Evolutionary conservation across 1,284 basidiomycete genomes (phyloP).

Genomic region (Stygiomarasmius scandens): DNA sequence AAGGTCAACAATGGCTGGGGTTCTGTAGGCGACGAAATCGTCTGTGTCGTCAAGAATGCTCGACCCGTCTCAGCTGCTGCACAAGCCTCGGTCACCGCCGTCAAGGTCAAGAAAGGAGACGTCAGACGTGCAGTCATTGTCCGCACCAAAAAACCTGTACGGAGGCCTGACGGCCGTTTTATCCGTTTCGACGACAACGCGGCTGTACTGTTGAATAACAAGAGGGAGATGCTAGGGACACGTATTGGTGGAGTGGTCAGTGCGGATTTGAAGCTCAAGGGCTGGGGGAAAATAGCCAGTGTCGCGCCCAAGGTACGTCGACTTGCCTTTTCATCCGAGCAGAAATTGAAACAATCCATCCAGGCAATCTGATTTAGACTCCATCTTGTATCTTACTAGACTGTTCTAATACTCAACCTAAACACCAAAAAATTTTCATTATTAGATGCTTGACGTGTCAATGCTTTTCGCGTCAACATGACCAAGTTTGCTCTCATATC

Average conservation of each 20-base stretch:
- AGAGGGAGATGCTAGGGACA: conserved; percentile 95
- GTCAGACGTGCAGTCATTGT: conserved; percentile 95
- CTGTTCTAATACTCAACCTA: background rate
- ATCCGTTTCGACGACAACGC: conserved; percentile 98
- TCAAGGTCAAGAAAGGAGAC: conserved; percentile 91
- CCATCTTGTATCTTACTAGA: background rate
- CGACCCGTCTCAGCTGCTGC: conserved; percentile 75
- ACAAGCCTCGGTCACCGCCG: conserved; percentile 63
- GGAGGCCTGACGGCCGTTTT: conserved; percentile 84
- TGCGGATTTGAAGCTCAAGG: conserved; percentile 86
- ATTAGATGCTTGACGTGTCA: too few species aligned
- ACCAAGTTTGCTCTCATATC: too few species aligned
- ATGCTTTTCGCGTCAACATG: too few species aligned
- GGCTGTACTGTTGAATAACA: conserved; percentile 94
- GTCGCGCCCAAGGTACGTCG: conserved; percentile 85
- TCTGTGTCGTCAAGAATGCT: conserved; percentile 94
- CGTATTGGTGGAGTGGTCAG: conserved; percentile 94
- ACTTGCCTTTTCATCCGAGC: background rate
- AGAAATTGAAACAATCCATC: background rate
- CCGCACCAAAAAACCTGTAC: conserved; percentile 82
- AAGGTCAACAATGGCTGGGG: conserved; percentile 91
- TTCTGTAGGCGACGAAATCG: conserved; percentile 91
- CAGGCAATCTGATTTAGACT: conserved; percentile 10
- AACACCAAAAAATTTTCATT: too few species aligned
- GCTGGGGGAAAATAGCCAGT: conserved; percentile 94